Conservation (phyloP, 2,329 filamentous ascomycete species). For the Zelopaecilomyces penicillatus region DNA sequence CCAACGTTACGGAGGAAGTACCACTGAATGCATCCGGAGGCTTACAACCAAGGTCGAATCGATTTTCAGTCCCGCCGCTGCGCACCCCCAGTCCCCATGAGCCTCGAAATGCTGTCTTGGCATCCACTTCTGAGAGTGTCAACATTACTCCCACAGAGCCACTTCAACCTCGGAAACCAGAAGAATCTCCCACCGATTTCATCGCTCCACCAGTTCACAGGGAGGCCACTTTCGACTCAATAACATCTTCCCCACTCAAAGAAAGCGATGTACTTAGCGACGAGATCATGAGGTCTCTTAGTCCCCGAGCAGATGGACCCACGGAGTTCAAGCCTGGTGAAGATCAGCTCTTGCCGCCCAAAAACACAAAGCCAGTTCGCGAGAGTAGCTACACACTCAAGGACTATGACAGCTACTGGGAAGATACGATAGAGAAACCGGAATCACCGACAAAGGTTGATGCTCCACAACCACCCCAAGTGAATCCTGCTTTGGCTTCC, state of each 20-base stretch:
- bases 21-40: too few relatives aligned
- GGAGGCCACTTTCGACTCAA: constrained; percentile 38
- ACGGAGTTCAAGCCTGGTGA: constrained; percentile 11
- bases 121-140: constrained; percentile 6
- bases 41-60: too few relatives aligned
- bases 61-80: constrained; percentile 20
- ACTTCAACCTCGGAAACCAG: constrained; percentile 33
- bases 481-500: neutral
- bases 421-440: constrained; percentile 22
- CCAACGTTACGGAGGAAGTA: too few relatives aligned
- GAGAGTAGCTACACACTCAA: constrained; percentile 57
- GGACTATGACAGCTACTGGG: constrained; percentile 63
- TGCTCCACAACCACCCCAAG: neutral
- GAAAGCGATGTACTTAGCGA: constrained; percentile 65
- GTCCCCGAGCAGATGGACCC: constrained; percentile 31
- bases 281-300: constrained; percentile 66
- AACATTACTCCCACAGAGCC: constrained; percentile 36
- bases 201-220: constrained; percentile 30
- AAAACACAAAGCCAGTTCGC: constrained; percentile 18
- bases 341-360: constrained; percentile 12
- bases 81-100: constrained; percentile 24
- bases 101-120: neutral
- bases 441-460: neutral
- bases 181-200: constrained; percentile 26
- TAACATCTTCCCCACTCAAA: constrained; percentile 44